Evolutionary conservation across 768 basidiomycete genomes (phyloP), one percentile per base, ranked within the genome.

Genomic region (Naganishia vishniacii): DNA sequence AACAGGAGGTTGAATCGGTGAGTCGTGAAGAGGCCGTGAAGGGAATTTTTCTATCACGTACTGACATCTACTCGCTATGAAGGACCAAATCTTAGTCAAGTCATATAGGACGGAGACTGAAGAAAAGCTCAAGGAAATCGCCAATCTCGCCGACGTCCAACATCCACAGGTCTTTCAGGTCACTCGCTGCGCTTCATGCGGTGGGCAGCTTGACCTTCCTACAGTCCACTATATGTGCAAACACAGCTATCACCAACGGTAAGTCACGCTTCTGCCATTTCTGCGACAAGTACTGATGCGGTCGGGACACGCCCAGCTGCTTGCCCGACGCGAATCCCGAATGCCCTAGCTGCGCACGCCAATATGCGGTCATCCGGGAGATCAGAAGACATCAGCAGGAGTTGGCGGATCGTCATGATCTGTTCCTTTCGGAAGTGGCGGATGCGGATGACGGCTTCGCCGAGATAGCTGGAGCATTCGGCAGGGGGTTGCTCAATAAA

Each of bases 141-240:
- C 83, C 47, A 88, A 89, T 32, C 82, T 98, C 18, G 83, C 86
- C 4, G 87, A 94, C 76, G 81, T 85, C 7, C 83, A 85, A 23
- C 83, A 85, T 59, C 88, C 95, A 0, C 83, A 84, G 20, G 88
- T 97, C 23, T 95, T 97, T 81, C 92, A 97, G 73, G 89, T 94
- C 65, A 93, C 92, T 8, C 82, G 91, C 44, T 98, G 95, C 76
- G 87, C 93, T 23, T 83, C 86, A 4, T 98, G 95, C 75, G 83
- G 86, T 16, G 89, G 87, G 0, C 89, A 88, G 70, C 84, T 98
- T 65, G 93, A 97, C 74, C 83, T 97, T 11, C 94, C 95, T 0
- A 88, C 85, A 68, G 82, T 98, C 6, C 93, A 98, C 77, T 98
- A 97, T 73, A 95, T 98, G 94, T 99, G 94, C 78, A 86, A 87